A percentile compares a stretch with the other conserved stretches of the same genome.
These are phyloP conservation scores for Trichopus zeylanicus DNA, from an alignment of 116 monocot species.

Conservation along the genomic window DNA sequence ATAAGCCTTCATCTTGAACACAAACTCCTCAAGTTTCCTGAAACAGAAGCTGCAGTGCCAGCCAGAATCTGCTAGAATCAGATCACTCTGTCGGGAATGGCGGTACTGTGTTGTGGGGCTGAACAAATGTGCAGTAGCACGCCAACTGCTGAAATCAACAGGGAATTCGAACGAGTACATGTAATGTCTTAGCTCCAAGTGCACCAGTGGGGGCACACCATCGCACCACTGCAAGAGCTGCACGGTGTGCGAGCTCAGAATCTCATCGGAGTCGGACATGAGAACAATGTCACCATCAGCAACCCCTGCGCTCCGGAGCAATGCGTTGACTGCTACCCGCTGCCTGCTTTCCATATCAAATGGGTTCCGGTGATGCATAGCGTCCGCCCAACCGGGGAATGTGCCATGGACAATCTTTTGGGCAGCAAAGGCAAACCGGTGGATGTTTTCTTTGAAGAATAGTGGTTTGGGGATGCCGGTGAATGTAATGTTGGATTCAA, in stretches of 20 bases:
- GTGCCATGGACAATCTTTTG: constrained; percentile 42
- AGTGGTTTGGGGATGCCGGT: constrained; percentile 62
- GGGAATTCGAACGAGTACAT: constrained; percentile 96
- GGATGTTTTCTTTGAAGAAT: constrained; percentile 31
- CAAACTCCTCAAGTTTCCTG: constrained; percentile 50
- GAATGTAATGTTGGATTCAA: constrained; percentile 85
- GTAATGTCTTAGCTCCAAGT: constrained; percentile 72
- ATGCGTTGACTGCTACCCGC: constrained; percentile 35
- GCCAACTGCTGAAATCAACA: constrained; percentile 74
- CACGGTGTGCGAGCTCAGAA: constrained; percentile 67
- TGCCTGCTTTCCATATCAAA: constrained; percentile 60
- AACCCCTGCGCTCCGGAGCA: constrained; percentile 52
- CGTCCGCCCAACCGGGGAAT: constrained; percentile 17
- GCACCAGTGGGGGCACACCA: constrained; percentile 70
- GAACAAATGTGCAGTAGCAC: constrained; percentile 55
- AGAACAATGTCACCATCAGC: constrained; percentile 51
- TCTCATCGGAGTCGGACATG: constrained; percentile 93
- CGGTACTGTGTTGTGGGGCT: constrained; percentile 30
- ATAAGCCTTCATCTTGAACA: constrained; percentile 90
- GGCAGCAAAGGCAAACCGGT: constrained; percentile 42
- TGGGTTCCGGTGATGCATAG: constrained; percentile 20
- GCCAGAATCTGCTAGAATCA: constrained; percentile 74
- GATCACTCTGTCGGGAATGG: constrained; percentile 67
- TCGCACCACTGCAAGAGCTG: constrained; percentile 76
- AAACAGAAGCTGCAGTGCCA: constrained; percentile 99